A percentile compares a stretch with the other conserved stretches of the same genome.
phyloP scores from a whole-genome alignment of 805 yeast genomes.

The Yamadazyma scolyti region DNA sequence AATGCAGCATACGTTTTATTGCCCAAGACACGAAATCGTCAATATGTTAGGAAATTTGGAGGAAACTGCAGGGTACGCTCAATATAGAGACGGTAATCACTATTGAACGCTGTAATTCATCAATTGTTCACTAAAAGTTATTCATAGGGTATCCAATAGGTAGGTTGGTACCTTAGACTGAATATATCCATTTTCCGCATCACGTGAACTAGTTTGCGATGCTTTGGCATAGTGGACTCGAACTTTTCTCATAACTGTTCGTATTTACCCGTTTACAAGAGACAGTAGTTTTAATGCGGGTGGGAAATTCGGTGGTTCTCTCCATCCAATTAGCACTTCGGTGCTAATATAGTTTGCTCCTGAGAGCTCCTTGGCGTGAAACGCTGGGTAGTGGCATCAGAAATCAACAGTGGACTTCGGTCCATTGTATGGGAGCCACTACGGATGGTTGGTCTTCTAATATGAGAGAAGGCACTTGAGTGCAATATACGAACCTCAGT shows the following conservation, averaged over 20 bases:
- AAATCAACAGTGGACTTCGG: slow-evolving; percentile 35
- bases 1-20: no score
- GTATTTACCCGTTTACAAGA: slow-evolving; percentile 44
- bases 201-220: neutral
- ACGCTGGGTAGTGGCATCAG: slow-evolving; percentile 60
- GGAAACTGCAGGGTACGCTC: no score
- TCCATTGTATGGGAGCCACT: slow-evolving; percentile 49
- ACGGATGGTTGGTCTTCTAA: slow-evolving; percentile 52
- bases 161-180: no score
- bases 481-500: slow-evolving; percentile 55
- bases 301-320: slow-evolving; percentile 68
- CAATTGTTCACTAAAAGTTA: no score
- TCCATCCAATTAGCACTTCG: slow-evolving; percentile 37
- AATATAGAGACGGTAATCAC: no score
- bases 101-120: no score
- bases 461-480: slow-evolving; percentile 45
- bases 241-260: slow-evolving; percentile 42
- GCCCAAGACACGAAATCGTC: no score
- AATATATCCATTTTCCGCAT: no score
- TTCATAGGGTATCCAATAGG: no score
- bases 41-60: no score
- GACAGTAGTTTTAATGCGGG: slow-evolving; percentile 30
- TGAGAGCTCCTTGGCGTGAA: slow-evolving; percentile 56
- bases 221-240: slow-evolving; percentile 16
- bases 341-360: slow-evolving; percentile 33